Evolutionary conservation across 768 basidiomycete genomes (phyloP), one percentile per base, ranked within the genome.

Genomic region (Chlorophyllum brunneum): DNA sequence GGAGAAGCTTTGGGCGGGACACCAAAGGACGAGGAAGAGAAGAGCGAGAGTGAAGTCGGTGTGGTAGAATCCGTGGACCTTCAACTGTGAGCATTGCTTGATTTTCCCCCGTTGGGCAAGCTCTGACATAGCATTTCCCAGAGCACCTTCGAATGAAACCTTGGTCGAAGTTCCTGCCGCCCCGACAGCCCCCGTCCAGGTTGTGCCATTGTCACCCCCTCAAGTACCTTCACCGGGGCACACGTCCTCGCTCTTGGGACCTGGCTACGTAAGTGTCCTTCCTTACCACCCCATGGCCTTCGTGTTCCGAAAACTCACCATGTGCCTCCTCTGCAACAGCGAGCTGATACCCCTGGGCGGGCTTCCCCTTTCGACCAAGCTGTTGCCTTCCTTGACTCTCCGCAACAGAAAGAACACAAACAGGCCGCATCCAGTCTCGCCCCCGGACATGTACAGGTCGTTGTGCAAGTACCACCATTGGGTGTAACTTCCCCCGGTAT

Each of bases 1-100:
- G 59, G 56, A 31, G 50, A 54, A 30, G 50, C 39, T 15, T 8
- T 18, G 8, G 51, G 46, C 5, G n/a, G 6, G 26, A 45, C n/a
- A 16, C 20, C 11, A 10, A 37, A 45, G 18, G 52, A 54, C 10
- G 36, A 23, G n/a, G 52, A 31, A 48, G 29, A 51, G 36, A 23
- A 37, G 15, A 29, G 24, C 6, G 24, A 20, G n/a, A 24, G 11
- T 23, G 44, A 31, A 38, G 22, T 16, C 22, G 27, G 22, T 23
- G 30, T 18, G 20, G 9, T 27, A 5, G 40, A 51, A 15, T 16
- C 2, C 20, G 9, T 37, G 18, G 18, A 24, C 16, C 4, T 8
- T 31, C 13, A 31, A 22, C 26, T 26, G 51, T 45, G 27, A 39
- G 43, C 10, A 6, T 16, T 1, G 34, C 7, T 23, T 15, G 37